Percentiles rank a stretch among this genome's conserved stretches.
Evolutionary conservation across 768 basidiomycete genomes (phyloP).

Genomic region (Amanita exitialis): DNA sequence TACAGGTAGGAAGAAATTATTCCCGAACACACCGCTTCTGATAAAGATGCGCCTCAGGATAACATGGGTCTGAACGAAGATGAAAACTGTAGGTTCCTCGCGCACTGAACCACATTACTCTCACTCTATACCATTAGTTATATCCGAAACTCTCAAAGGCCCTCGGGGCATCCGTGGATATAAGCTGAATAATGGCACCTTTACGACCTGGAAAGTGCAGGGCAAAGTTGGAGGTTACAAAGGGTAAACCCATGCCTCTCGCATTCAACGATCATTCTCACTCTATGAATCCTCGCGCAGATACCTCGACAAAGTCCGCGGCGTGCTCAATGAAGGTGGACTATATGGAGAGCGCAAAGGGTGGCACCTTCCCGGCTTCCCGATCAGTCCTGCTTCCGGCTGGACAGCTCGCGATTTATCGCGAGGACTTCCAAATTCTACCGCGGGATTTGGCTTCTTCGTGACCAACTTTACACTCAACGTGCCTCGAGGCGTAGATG

Average conservation of each 20-base stretch:
- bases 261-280: not conserved
- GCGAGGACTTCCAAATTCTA: slow-evolving; percentile 42
- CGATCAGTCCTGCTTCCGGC: slow-evolving; percentile 30
- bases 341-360: slow-evolving; percentile 60
- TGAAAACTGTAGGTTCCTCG: slow-evolving; percentile 28
- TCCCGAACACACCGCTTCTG: not conserved
- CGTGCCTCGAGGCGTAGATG: slow-evolving; percentile 52
- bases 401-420: slow-evolving; percentile 52
- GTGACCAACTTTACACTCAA: slow-evolving; percentile 60
- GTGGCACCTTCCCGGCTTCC: slow-evolving; percentile 67
- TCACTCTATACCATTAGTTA: slow-evolving; percentile 14
- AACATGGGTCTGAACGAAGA: slow-evolving; percentile 74
- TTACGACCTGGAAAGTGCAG: slow-evolving; percentile 61
- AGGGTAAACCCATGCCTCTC: slow-evolving; percentile 26
- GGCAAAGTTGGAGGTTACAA: slow-evolving; percentile 69
- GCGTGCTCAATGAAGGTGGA: slow-evolving; percentile 66
- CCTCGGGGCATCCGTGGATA: slow-evolving; percentile 77
- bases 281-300: slow-evolving; percentile 22
- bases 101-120: not conserved
- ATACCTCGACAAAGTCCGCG: slow-evolving; percentile 61
- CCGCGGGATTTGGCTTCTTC: slow-evolving; percentile 76
- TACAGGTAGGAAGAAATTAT: slow-evolving; percentile 39
- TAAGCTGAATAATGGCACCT: slow-evolving; percentile 50
- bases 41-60: slow-evolving; percentile 32
- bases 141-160: slow-evolving; percentile 50